Percentiles rank a stretch among this genome's conserved stretches.
Evolutionary conservation across 164 flowering plant genomes (phyloP).

Genomic region (Akebia trifoliata): DNA sequence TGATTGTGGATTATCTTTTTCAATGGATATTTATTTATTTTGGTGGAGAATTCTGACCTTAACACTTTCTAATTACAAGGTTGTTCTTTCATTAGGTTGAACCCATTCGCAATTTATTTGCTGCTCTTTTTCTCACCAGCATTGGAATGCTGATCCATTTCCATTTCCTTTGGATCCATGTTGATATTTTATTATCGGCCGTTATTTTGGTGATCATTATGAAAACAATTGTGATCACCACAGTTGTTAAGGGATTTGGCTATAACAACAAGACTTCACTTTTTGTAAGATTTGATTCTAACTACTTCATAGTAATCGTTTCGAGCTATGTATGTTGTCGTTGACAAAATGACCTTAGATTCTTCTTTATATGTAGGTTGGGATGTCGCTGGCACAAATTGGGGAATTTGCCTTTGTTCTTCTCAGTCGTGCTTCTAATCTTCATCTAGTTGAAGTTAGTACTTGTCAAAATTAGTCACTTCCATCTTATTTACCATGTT

Average conservation of each 20-base stretch:
- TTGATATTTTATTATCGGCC: constrained; percentile 86
- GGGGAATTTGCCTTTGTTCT: constrained; percentile 98
- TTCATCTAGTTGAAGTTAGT: constrained; percentile 88
- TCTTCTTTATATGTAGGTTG: constrained; percentile 56
- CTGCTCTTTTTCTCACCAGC: constrained; percentile 95
- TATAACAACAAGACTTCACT: constrained; percentile 79
- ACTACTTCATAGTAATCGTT: not conserved
- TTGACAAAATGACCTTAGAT: constrained; percentile 11
- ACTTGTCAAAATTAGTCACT: not conserved
- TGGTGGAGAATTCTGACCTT: too few species aligned
- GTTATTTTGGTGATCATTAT: constrained; percentile 77
- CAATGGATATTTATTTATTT: too few species aligned
- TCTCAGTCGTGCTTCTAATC: constrained; percentile 94
- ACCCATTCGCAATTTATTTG: constrained; percentile 94
- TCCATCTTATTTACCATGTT: too few species aligned
- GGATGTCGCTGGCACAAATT: constrained; percentile 94
- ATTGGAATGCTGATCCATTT: constrained; percentile 97
- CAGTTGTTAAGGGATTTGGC: constrained; percentile 82
- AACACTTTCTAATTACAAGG: constrained; percentile 6
- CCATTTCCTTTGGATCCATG: constrained; percentile 95
- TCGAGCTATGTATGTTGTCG: constrained; percentile 7
- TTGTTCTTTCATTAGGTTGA: constrained; percentile 56
- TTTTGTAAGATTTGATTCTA: constrained; percentile 49
- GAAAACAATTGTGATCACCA: constrained; percentile 67
- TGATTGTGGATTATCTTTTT: too few species aligned